Conservation (phyloP, 2,329 filamentous ascomycete genomes). For the Fusarium udum region DNA sequence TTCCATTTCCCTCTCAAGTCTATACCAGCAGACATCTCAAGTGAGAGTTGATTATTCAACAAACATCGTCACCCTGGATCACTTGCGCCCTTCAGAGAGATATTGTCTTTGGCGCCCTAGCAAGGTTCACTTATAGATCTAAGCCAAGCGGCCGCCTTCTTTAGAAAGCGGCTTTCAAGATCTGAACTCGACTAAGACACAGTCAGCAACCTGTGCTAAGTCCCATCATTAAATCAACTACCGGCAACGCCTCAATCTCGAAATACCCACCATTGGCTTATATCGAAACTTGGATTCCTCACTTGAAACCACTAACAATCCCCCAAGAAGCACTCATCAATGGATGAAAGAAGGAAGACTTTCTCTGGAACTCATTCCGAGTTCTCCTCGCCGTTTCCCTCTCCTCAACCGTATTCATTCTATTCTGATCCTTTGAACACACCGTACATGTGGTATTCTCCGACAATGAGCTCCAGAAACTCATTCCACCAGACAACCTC, state of each 20-base stretch:
- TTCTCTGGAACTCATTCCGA: conserved; percentile 11
- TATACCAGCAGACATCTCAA: background rate
- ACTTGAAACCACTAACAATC: background rate
- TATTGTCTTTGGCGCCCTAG: background rate
- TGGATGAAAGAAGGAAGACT: conserved; percentile 15
- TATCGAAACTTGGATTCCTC: conserved; percentile 1
- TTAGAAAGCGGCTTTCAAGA: background rate
- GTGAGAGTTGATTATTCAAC: background rate
- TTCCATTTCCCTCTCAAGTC: background rate
- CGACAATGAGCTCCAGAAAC: conserved; percentile 18
- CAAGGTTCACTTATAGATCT: background rate
- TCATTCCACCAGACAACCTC: conserved; percentile 7
- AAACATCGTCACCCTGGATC: background rate
- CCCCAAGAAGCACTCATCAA: conserved; percentile 19
- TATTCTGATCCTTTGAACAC: conserved; percentile 23
- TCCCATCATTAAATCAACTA: conserved; percentile 6
- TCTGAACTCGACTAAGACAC: conserved; percentile 14
- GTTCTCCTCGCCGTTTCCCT: conserved; percentile 20
- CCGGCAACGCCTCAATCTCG: background rate
- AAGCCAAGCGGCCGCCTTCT: background rate
- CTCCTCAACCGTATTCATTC: conserved; percentile 31
- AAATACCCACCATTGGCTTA: background rate
- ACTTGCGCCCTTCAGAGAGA: background rate
- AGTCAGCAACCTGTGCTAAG: conserved; percentile 16
- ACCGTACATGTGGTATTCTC: conserved; percentile 31